Percentiles rank a stretch among this genome's conserved stretches.
phyloP scores from a whole-genome alignment of 805 yeast species.

The Tetrapisispora pingtungensis region DNA sequence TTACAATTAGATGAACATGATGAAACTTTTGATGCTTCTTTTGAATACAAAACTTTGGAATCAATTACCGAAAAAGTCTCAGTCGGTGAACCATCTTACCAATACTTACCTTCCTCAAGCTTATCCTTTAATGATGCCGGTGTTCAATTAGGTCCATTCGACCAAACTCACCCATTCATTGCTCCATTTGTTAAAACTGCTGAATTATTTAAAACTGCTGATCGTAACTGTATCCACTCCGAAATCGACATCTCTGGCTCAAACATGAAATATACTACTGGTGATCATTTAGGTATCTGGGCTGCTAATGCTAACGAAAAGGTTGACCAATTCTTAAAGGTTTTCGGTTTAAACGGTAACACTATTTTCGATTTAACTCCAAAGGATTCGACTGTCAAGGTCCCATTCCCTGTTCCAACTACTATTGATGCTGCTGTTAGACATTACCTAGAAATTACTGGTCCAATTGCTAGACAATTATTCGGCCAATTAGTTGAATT shows the following conservation, averaged over 20 bases:
- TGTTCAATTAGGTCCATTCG: slow-evolving; percentile 62
- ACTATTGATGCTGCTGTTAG: slow-evolving; percentile 82
- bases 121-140: slow-evolving; percentile 30
- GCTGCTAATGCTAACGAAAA: slow-evolving; percentile 79
- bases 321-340: slow-evolving; percentile 52
- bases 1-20: slow-evolving; percentile 66
- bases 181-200: slow-evolving; percentile 52
- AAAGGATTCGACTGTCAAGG: slow-evolving; percentile 55
- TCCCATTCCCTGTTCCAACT: slow-evolving; percentile 69
- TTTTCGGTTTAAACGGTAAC: slow-evolving; percentile 45
- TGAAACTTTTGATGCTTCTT: slow-evolving; percentile 63
- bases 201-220: slow-evolving; percentile 58
- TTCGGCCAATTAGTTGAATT: slow-evolving; percentile 63
- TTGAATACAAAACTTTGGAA: slow-evolving; percentile 35
- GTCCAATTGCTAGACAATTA: slow-evolving; percentile 86
- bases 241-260: slow-evolving; percentile 76
- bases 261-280: slow-evolving; percentile 78
- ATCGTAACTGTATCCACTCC: slow-evolving; percentile 79
- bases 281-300: slow-evolving; percentile 94
- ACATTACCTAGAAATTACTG: slow-evolving; percentile 82
- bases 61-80: slow-evolving; percentile 37
- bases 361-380: slow-evolving; percentile 54
- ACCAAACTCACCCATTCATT: slow-evolving; percentile 70
- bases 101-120: slow-evolving; percentile 35
- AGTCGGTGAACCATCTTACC: slow-evolving; percentile 72